These are phyloP conservation scores for Botrytis paeoniae DNA, from an alignment of 2,329 filamentous ascomycete species.

Conservation along the genomic window DNA sequence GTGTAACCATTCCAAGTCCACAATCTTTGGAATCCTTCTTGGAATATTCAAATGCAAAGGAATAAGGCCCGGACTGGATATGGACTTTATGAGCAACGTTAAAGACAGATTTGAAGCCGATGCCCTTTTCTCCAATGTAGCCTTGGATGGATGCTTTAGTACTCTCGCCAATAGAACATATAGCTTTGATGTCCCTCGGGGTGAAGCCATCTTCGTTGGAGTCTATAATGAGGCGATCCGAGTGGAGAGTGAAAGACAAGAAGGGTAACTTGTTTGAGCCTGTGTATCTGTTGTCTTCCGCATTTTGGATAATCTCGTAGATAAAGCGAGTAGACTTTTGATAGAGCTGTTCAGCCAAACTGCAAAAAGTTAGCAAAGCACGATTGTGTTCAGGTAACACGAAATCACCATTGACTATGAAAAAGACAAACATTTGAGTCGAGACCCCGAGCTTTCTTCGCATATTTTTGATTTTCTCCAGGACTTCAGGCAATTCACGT, in stretches of 20 bases:
- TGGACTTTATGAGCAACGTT: not conserved
- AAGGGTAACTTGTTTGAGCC: rapidly evolving
- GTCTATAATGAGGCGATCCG: not conserved
- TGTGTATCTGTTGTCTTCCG: not conserved
- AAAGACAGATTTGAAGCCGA: not conserved
- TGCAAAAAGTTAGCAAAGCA: too few relatives aligned
- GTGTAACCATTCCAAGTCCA: not conserved
- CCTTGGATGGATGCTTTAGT: not conserved
- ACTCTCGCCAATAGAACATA: not conserved
- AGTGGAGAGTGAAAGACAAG: not conserved
- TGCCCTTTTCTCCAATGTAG: not conserved
- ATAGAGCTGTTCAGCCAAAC: not conserved
- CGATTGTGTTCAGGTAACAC: too few relatives aligned
- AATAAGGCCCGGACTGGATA: not conserved
- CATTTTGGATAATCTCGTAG: not conserved
- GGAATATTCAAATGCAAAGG: not conserved
- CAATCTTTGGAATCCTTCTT: not conserved
- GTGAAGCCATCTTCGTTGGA: not conserved
- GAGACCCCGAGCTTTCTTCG: too few relatives aligned
- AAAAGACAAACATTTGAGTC: too few relatives aligned
- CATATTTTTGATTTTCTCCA: too few relatives aligned
- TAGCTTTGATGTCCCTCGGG: not conserved
- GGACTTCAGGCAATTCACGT: too few relatives aligned
- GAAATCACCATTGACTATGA: too few relatives aligned
- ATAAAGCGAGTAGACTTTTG: not conserved